Evolutionary conservation across 352 stramenopile species (phyloP).

Genomic region (Pythium phragmiticola): DNA sequence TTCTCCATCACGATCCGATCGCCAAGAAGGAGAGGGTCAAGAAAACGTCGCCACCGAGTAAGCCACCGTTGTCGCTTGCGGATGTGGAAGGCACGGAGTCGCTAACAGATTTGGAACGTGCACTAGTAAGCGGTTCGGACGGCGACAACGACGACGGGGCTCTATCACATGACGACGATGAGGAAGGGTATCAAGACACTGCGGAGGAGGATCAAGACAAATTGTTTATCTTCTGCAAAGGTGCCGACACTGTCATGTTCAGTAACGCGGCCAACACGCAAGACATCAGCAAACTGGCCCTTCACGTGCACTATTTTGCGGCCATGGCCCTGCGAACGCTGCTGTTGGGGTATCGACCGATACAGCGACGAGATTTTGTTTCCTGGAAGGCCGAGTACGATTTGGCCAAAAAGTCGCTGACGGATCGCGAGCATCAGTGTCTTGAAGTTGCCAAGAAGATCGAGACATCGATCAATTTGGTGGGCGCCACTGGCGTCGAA

Average conservation of each 20-base stretch:
- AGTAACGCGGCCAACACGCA: conserved; percentile 62
- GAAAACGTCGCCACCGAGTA: conserved; percentile 22
- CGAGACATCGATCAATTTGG: conserved; percentile 85
- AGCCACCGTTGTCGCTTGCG: conserved; percentile 11
- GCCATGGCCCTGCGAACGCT: conserved; percentile 86
- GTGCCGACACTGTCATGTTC: conserved; percentile 90
- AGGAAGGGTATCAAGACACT: conserved; percentile 9
- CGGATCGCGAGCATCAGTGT: conserved; percentile 60
- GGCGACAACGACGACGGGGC: conserved; percentile 8
- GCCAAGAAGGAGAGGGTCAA: conserved; percentile 1
- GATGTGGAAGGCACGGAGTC: conserved; percentile 21
- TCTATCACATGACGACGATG: conserved; percentile 23
- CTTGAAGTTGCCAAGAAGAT: conserved; percentile 71
- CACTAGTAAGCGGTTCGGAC: conserved; percentile 19
- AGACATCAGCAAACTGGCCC: conserved; percentile 69
- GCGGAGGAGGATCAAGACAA: conserved; percentile 39
- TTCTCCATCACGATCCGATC: conserved; percentile 24
- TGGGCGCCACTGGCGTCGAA: conserved; percentile 96
- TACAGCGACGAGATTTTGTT: conserved; percentile 60
- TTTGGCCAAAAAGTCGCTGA: conserved; percentile 58
- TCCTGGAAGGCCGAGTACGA: conserved; percentile 80
- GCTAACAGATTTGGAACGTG: conserved; percentile 35
- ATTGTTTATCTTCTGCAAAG: conserved; percentile 85
- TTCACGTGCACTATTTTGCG: conserved; percentile 88
- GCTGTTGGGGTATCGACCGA: conserved; percentile 70